Base-by-base conservation (phyloP, 345 rosid species). In the Camelina neglecta region DNA sequence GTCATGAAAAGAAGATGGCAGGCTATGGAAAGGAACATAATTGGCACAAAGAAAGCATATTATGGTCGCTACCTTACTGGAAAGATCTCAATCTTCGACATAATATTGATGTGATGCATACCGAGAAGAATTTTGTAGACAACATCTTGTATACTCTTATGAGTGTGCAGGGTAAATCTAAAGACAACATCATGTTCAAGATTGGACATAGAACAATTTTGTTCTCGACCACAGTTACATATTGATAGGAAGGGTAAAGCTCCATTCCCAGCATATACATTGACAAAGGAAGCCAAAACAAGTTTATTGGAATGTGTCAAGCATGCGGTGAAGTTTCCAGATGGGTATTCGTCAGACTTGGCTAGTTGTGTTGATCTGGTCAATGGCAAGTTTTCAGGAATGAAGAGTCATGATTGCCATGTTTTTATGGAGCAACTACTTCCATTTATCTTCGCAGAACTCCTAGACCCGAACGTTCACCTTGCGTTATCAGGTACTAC, bases 91-190 rank as follows among this genome's bases (percentile, higher is more conserved):
- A 48, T 48, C 23, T 48, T 0, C 10, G 23, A 7, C 23, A 48
- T 38, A n/a, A n/a, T 48, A 0, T 48, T 8, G 53, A 48, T 48
- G 21, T n/a, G n/a, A n/a, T n/a, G n/a, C n/a, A n/a, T n/a, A n/a
- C n/a, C n/a, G n/a, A n/a, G n/a, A n/a, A n/a, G 53, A 48, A 48
- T 16, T n/a, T 48, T 7, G 7, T 48, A 0, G 65, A 60, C 5
- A 60, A 60, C 45, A 60, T 60, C 31, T 38, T 60, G 49, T 11
- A 61, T 41, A 61, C 35, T 21, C 20, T 59, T 35, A 35, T 59
- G 64, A n/a, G 4, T 16, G 13, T 16, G 24, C 16, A 59, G 1
- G 44, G 21, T 8, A 31, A 33, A 58, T 57, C 8, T 10, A 35
- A 35, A 35, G 45, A 59, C 26, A 59, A 0, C 26, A 10, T 60